Conservation (phyloP, 1,139 yeast genomes). For the Candida sp. region DNA sequence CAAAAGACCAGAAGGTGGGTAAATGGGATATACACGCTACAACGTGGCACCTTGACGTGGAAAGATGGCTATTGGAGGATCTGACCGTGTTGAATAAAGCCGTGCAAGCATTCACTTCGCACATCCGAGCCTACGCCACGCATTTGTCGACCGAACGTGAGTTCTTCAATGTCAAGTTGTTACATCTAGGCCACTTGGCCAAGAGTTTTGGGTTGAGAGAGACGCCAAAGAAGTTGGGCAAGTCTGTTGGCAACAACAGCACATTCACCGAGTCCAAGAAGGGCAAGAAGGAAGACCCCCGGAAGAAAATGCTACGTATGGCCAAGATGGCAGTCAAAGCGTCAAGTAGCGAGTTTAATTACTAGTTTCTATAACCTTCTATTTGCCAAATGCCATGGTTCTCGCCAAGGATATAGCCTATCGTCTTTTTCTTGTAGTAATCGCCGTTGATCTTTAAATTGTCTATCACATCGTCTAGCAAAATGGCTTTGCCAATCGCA, state of each 20-base stretch:
- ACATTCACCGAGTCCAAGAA: constrained; percentile 23
- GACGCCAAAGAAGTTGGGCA: constrained; percentile 81
- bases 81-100: constrained; percentile 63
- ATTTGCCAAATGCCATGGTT: constrained; percentile 75
- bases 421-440: constrained; percentile 40
- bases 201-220: constrained; percentile 95
- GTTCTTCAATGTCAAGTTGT: constrained; percentile 75
- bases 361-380: constrained; percentile 30
- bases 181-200: constrained; percentile 96
- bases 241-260: constrained; percentile 30
- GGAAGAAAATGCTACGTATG: constrained; percentile 74
- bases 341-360: constrained; percentile 76
- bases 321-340: constrained; percentile 75
- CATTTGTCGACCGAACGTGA: constrained; percentile 82
- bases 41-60: constrained; percentile 92
- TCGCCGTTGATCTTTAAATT: constrained; percentile 58
- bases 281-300: constrained; percentile 61
- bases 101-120: constrained; percentile 82
- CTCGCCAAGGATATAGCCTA: constrained; percentile 72
- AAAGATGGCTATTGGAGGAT: constrained; percentile 84
- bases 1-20: constrained; percentile 34
- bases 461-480: constrained; percentile 84
- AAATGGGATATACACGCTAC: constrained; percentile 97
- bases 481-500: constrained; percentile 78
- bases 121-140: constrained; percentile 96